Percentiles rank a stretch among this genome's conserved stretches.
These are phyloP conservation scores for Comarum palustre DNA, from an alignment of 306 rosid genomes.

Conservation along the genomic window DNA sequence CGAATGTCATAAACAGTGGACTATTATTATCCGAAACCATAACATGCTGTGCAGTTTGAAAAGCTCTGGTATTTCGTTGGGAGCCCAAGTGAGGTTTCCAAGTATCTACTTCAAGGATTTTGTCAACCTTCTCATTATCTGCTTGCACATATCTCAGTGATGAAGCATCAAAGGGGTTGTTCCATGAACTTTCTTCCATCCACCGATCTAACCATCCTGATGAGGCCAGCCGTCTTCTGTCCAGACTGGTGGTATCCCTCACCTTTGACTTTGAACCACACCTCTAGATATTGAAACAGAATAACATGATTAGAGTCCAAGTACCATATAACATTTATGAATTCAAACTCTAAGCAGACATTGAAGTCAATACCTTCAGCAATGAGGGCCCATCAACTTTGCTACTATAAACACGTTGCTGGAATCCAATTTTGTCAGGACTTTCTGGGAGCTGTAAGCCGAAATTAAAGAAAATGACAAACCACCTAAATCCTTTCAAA, in stretches of 20 bases:
- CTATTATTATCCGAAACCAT: conserved; percentile 36
- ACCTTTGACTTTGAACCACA: conserved; percentile 73
- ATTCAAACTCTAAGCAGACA: background rate
- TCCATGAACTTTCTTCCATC: conserved; percentile 80
- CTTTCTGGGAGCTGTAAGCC: conserved; percentile 49
- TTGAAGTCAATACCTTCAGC: conserved; percentile 53
- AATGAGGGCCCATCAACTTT: conserved; percentile 64
- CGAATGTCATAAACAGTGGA: conserved; percentile 30
- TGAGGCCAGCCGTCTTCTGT: conserved; percentile 41
- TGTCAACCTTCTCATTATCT: conserved; percentile 72
- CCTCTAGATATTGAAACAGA: conserved; percentile 46
- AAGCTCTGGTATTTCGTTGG: conserved; percentile 39
- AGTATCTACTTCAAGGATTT: conserved; percentile 93
- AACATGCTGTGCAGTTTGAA: conserved; percentile 38
- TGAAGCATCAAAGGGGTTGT: conserved; percentile 35
- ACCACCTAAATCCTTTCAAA: background rate
- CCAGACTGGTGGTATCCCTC: conserved; percentile 42
- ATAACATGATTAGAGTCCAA: conserved; percentile 15
- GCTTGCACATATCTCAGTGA: conserved; percentile 32
- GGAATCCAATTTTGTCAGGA: conserved; percentile 38
- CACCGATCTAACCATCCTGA: conserved; percentile 71
- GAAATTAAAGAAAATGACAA: conserved; percentile 1
- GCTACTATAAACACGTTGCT: conserved; percentile 40
- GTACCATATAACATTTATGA: background rate
- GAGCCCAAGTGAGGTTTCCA: conserved; percentile 77